phyloP scores from a whole-genome alignment of 768 basidiomycete genomes.

The Terana coerulea region DNA sequence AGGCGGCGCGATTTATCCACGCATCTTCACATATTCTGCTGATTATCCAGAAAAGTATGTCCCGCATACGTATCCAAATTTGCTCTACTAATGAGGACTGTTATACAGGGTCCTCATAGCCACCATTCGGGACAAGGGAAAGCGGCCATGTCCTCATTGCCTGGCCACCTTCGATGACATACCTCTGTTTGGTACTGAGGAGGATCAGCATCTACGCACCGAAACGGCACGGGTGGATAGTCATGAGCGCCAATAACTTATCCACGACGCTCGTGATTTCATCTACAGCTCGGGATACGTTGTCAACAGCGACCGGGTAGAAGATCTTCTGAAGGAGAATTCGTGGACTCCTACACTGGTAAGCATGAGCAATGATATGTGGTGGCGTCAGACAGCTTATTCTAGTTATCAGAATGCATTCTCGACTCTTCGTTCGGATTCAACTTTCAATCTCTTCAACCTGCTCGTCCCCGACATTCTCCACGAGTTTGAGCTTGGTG shows the following conservation, averaged over 20 bases:
- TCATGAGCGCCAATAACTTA: background rate
- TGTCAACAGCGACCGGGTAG: background rate
- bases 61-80: too few relatives aligned
- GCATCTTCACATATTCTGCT: conserved; percentile 26
- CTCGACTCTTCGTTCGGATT: too few relatives aligned
- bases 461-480: conserved; percentile 34
- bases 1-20: conserved; percentile 18
- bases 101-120: background rate
- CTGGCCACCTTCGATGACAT: background rate
- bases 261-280: background rate
- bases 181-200: background rate
- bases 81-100: too few relatives aligned
- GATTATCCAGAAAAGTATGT: conserved; percentile 33
- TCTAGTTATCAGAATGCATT: conserved; percentile 38
- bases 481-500: conserved; percentile 39
- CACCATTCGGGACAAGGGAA: background rate
- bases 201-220: background rate
- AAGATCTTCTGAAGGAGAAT: background rate
- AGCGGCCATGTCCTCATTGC: background rate
- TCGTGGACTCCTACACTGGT: background rate
- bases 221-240: background rate
- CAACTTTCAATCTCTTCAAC: conserved; percentile 22
- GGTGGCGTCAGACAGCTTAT: background rate
- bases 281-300: background rate
- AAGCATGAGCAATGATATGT: background rate